phyloP scores from a whole-genome alignment of 257 asterid genomes.

The Salvia rosmarinus region DNA sequence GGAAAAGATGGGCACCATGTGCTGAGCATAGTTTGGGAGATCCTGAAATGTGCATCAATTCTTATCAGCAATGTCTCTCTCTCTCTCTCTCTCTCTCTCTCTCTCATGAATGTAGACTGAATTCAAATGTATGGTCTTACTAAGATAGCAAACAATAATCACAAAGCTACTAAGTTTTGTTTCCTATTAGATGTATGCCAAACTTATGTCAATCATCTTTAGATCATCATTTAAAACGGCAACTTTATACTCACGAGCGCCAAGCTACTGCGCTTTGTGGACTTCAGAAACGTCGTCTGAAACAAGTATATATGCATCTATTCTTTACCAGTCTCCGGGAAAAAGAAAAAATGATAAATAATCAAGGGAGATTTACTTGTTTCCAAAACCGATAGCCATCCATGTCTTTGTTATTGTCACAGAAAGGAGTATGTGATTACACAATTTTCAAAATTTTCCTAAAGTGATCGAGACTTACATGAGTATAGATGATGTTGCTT shows the following conservation, averaged over 20 bases:
- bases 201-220: background rate
- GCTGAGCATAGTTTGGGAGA: constrained; percentile 99
- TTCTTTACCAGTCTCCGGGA: background rate
- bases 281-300: background rate
- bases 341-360: constrained; percentile 19
- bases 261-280: background rate
- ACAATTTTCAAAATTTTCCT: too few relatives aligned
- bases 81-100: constrained; percentile 3
- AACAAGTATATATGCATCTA: background rate
- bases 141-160: background rate
- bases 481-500: too few relatives aligned
- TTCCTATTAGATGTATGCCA: background rate
- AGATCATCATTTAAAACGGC: background rate
- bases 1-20: constrained; percentile 91
- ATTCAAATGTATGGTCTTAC: background rate
- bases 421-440: constrained; percentile 97
- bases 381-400: constrained; percentile 98
- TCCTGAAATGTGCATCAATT: constrained; percentile 57
- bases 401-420: constrained; percentile 98
- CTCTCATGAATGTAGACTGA: background rate
- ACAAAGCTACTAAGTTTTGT: background rate
- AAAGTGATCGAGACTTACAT: too few relatives aligned
- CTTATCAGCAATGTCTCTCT: too few relatives aligned
- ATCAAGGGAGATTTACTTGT: constrained; percentile 54
- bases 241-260: background rate